Evolutionary conservation across 73 alveolate genomes (phyloP), one percentile per base, ranked within the genome.

Genomic region (Paramecium sexaurelia): DNA sequence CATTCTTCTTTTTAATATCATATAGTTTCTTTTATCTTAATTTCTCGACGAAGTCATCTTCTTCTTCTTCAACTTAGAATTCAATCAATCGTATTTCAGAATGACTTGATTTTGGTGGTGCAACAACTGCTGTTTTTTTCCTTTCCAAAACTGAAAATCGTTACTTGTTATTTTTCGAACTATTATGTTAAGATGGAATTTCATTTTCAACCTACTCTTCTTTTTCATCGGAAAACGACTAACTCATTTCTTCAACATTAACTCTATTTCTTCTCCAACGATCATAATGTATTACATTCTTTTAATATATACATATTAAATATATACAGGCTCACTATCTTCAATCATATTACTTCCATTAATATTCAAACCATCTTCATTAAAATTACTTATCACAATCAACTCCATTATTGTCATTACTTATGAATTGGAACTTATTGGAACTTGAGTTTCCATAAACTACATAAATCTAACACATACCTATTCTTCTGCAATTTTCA

Each of bases 191-290:
- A 0, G 43, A 20, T 7, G 90, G 90, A 19, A 24, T 10, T 41
- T 37, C 29, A 17, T 39, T 22, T 78, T 22, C 73, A 24, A 26
- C 40, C 7, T 39, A 27, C 8, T 22, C 55, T 36, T 24, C 55
- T 41, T 78, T 3, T 41, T 39, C 43, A 11, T 78, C 68, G 1
- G 43, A 41, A 7, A 24, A 33, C 41, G 61, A 32, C 13, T 27
- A 35, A 35, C 45, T 41, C 57, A n/a, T 19, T 39, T 39, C 43
- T 39, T 37, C 73, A 19, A 78, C 24, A 11, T 22, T 45, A 20
- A 78, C 90, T 78, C 90, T 37, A 78, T 78, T 78, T 45, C 90
- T 78, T n/a, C 90, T 41, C 90, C 90, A 78, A 29, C 90, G 43
- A 78, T 78, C 90, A 41, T 36, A 33, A 22, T 78, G 51, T 26